Evolutionary conservation across 2,329 filamentous ascomycete species (phyloP).

Genomic region (Tolypocladium tropicale): DNA sequence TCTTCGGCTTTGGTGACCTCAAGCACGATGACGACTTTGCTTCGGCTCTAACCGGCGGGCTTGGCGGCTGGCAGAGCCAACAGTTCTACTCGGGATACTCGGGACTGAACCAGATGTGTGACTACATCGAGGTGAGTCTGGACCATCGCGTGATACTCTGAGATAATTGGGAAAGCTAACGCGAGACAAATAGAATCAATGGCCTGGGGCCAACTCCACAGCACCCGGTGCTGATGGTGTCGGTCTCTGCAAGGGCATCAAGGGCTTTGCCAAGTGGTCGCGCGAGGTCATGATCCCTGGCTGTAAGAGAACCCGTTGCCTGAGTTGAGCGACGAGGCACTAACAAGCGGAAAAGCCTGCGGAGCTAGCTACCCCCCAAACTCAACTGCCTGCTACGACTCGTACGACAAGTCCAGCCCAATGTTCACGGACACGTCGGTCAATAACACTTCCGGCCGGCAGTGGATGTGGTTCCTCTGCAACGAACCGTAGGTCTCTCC

Average conservation of each 20-base stretch:
- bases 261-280: conserved; percentile 45
- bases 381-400: conserved; percentile 10
- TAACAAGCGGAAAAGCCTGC: conserved; percentile 26
- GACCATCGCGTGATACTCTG: not conserved
- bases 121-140: conserved; percentile 15
- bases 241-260: conserved; percentile 41
- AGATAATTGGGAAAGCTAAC: not conserved
- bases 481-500: conserved; percentile 44
- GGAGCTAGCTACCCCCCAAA: conserved; percentile 35
- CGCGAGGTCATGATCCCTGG: conserved; percentile 33
- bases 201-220: conserved; percentile 7
- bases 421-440: conserved; percentile 39
- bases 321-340: not conserved
- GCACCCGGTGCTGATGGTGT: conserved; percentile 28
- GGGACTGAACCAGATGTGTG: conserved; percentile 25
- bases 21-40: conserved; percentile 39
- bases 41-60: conserved; percentile 15
- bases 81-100: conserved; percentile 22
- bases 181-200: conserved; percentile 7
- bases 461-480: conserved; percentile 53
- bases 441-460: conserved; percentile 34
- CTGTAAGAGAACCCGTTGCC: conserved; percentile 22
- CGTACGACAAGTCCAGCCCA: conserved; percentile 20
- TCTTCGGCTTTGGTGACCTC: conserved; percentile 31
- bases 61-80: conserved; percentile 25